These are phyloP conservation scores for Trichoderma pleuroti DNA, from an alignment of 2,329 filamentous ascomycete genomes.

Conservation along the genomic window DNA sequence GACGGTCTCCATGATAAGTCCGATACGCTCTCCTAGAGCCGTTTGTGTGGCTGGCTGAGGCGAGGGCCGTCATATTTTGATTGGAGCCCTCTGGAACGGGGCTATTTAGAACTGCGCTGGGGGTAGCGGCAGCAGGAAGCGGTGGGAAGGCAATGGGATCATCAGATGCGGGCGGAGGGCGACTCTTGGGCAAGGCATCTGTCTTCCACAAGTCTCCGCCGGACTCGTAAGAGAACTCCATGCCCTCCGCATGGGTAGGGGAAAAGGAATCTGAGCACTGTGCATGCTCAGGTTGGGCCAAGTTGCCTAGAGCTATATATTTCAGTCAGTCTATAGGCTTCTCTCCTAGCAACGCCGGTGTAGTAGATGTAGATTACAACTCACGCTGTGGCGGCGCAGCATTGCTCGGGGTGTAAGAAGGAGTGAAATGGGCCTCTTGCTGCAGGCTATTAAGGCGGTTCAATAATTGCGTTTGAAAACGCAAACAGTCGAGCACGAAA, in stretches of 20 bases:
- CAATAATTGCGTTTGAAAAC: conserved; percentile 27
- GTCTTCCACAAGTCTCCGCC: conserved; percentile 23
- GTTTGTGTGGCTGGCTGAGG: neutral
- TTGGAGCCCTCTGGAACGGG: neutral
- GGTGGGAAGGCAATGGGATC: conserved; percentile 16
- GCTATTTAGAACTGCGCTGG: neutral
- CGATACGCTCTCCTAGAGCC: conserved; percentile 24
- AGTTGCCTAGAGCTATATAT: conserved; percentile 11
- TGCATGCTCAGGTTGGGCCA: conserved; percentile 21
- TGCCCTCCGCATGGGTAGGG: conserved; percentile 18
- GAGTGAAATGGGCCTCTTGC: conserved; percentile 19
- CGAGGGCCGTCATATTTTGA: neutral
- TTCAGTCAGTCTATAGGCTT: neutral
- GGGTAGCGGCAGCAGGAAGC: neutral
- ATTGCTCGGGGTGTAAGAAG: conserved; percentile 8
- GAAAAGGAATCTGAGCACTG: conserved; percentile 20
- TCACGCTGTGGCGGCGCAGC: conserved; percentile 5
- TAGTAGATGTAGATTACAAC: neutral
- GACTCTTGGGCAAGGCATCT: conserved; percentile 18
- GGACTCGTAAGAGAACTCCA: conserved; percentile 25
- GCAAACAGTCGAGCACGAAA: conserved; percentile 28
- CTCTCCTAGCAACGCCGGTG: neutral
- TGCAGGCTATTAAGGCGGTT: conserved; percentile 24
- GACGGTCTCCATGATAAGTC: conserved; percentile 25
- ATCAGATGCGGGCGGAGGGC: conserved; percentile 3